Evolutionary conservation across 2,329 filamentous ascomycete species (phyloP).

Genomic region (Xylaria sp.): DNA sequence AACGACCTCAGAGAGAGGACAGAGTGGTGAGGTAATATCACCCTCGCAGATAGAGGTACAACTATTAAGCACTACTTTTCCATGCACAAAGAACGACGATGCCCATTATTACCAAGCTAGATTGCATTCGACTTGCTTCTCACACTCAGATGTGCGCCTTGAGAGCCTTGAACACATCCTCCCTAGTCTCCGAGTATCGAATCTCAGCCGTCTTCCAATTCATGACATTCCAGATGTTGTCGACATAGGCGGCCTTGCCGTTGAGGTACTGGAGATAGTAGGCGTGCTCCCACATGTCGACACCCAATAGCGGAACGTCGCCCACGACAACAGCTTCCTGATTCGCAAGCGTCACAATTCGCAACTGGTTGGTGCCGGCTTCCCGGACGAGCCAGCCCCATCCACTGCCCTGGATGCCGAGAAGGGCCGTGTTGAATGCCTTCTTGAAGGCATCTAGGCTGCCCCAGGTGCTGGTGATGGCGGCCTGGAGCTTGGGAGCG

Average conservation of each 20-base stretch:
- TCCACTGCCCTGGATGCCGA: slow-evolving; percentile 74
- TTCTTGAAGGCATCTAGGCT: slow-evolving; percentile 59
- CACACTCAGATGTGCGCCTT: slow-evolving; percentile 25
- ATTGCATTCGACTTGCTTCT: no score
- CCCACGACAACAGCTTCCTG: slow-evolving; percentile 67
- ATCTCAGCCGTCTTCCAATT: slow-evolving; percentile 69
- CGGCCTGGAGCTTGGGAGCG: slow-evolving; percentile 54
- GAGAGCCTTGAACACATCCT: slow-evolving; percentile 30
- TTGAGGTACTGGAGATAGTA: slow-evolving; percentile 84
- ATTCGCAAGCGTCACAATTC: slow-evolving; percentile 77
- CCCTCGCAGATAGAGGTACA: no score
- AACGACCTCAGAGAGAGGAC: background rate
- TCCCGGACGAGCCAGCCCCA: slow-evolving; percentile 83
- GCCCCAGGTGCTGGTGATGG: slow-evolving; percentile 64
- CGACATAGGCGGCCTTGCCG: slow-evolving; percentile 67
- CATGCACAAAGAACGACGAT: no score
- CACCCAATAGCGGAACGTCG: slow-evolving; percentile 65
- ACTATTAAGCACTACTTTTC: no score
- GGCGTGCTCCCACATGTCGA: slow-evolving; percentile 93
- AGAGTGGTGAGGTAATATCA: background rate
- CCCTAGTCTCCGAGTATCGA: slow-evolving; percentile 42
- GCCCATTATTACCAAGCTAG: no score
- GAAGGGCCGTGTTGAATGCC: slow-evolving; percentile 58
- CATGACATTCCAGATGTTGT: slow-evolving; percentile 72
- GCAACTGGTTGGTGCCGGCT: slow-evolving; percentile 52